These are phyloP conservation scores for Amaranthus hypochondriacus DNA, from an alignment of 148 eudicot genomes.

Conservation along the genomic window DNA sequence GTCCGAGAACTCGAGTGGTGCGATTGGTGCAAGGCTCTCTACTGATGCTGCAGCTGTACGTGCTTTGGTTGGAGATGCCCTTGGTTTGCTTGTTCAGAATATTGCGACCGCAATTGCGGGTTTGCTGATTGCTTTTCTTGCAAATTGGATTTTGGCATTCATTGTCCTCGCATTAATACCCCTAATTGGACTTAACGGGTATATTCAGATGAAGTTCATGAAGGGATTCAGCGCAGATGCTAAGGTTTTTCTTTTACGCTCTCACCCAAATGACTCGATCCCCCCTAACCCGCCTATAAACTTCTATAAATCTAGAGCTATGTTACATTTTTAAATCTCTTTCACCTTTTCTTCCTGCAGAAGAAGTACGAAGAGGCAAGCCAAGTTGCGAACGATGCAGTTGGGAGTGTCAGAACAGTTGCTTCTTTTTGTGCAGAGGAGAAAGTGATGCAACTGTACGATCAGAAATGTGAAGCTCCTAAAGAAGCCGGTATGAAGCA, in stretches of 20 bases:
- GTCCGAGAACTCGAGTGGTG: constrained; percentile 64
- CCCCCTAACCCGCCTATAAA: not conserved
- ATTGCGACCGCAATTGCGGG: constrained; percentile 52
- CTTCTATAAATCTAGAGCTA: not conserved
- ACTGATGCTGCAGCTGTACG: constrained; percentile 68
- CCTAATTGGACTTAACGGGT: constrained; percentile 54
- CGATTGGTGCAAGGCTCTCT: constrained; percentile 71
- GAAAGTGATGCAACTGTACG: constrained; percentile 46
- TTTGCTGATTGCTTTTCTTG: constrained; percentile 55
- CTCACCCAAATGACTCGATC: not conserved
- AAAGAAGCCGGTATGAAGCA: constrained; percentile 40
- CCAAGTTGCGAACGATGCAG: constrained; percentile 76
- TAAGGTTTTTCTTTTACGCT: constrained; percentile 35
- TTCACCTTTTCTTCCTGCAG: constrained; percentile 20
- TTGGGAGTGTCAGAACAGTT: constrained; percentile 63
- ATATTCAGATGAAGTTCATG: constrained; percentile 51
- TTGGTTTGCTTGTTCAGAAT: constrained; percentile 64
- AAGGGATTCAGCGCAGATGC: constrained; percentile 78
- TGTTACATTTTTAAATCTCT: not conserved
- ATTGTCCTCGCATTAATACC: constrained; percentile 67
- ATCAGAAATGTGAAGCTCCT: constrained; percentile 49
- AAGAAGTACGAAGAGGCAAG: constrained; percentile 64
- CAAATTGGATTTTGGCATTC: constrained; percentile 72
- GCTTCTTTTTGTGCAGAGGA: constrained; percentile 71
- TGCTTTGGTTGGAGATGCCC: constrained; percentile 70